Conservation (phyloP, 139 green algal species). For the Tetradesmus obliquus region DNA sequence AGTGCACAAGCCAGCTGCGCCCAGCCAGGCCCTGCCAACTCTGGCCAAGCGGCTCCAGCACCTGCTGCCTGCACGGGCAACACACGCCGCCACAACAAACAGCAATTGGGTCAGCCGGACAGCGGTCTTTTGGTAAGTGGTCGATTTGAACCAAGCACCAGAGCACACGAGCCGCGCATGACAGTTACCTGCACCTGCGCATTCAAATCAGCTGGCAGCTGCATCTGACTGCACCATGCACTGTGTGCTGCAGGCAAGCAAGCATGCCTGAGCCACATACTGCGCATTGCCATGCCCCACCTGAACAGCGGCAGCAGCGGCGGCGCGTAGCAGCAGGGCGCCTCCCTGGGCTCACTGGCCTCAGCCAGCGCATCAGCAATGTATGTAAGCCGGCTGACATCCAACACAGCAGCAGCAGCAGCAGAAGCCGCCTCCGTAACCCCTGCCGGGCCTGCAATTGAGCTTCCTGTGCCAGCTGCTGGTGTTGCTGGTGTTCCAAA, state of each 20-base stretch:
- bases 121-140: no score
- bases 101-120: background rate
- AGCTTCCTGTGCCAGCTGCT: background rate
- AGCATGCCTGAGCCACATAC: background rate
- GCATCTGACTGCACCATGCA: no score
- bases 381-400: constrained; percentile 48
- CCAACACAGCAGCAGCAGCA: constrained; percentile 41
- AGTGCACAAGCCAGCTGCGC: background rate
- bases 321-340: constrained; percentile 24
- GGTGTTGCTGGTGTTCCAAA: background rate
- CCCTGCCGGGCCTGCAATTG: background rate
- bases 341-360: constrained; percentile 42
- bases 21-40: constrained; percentile 50
- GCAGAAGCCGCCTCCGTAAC: background rate
- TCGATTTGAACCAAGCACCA: no score
- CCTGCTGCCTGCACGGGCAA: constrained; percentile 41
- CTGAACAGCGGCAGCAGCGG: constrained; percentile 36
- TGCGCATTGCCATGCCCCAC: background rate
- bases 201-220: no score
- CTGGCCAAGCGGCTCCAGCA: constrained; percentile 29
- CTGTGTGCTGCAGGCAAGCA: no score
- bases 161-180: background rate
- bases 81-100: background rate
- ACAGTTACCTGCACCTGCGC: no score
- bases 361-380: constrained; percentile 59